Evolutionary conservation across 2,329 filamentous ascomycete genomes (phyloP), one percentile per base, ranked within the genome.

Genomic region (Ophiostoma tasmaniense): DNA sequence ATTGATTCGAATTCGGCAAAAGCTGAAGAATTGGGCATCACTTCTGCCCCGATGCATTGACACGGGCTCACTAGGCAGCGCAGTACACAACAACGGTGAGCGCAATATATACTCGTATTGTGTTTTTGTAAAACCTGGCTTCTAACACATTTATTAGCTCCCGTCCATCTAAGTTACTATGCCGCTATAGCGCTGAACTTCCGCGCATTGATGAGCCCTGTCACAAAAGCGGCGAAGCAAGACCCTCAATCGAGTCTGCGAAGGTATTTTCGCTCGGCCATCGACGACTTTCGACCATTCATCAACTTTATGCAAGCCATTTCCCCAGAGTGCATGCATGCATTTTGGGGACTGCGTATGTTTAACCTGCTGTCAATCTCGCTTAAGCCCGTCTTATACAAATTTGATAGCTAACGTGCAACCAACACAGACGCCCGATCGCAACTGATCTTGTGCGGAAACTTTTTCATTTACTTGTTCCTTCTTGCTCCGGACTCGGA

Each of bases 261-360:
- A 7, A 74, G 74, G 35, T 79, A 78, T 75, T 76, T 80, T 22
- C 68, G 73, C 3, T 73, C 71, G 0, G 79, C 79, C 2, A 73
- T 80, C 2, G 62, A 71, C 1, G 77, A 79, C 37, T 79, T 81
- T 14, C 74, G 78, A 37, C 73, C 76, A 2, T 80, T 82, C 71
- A 76, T 76, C 1, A 70, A 71, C 0, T 81, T 81, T 52, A 80
- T 82, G 75, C 70, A 74, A 3, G 74, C 71, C 33, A 74, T 80
- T 2, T 76, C 75, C 25, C 71, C 78, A 37, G 72, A 77, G 30
- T 77, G 78, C 68, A 72, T 82, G 2, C 76, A 77, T 35, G 77
- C 79, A 2, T 82, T 82, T 71, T 82, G 81, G 81, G 78, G 80
- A 25, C 77, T 80, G 17, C 78, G 80, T 81, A 75, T 73, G 80